These are phyloP conservation scores for Inonotus hispidus DNA, from an alignment of 1,284 basidiomycete species.

Conservation along the genomic window DNA sequence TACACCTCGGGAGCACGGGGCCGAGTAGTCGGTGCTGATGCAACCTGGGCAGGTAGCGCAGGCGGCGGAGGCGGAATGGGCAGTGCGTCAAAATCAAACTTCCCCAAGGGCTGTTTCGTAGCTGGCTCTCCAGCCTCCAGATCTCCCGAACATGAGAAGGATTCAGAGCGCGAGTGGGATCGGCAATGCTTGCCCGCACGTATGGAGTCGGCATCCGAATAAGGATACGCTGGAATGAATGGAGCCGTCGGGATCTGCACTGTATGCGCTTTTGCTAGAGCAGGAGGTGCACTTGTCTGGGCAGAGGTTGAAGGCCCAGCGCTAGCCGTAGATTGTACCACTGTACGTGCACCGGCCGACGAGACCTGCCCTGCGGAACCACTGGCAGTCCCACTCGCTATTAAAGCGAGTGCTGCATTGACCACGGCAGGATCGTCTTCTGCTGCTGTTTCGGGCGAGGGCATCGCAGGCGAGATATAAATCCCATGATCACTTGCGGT, in stretches of 20 bases:
- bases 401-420: constrained; percentile 9
- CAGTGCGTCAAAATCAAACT: constrained; percentile 59
- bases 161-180: background rate
- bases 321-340: background rate
- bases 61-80: constrained; percentile 20
- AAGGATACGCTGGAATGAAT: constrained; percentile 12
- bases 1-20: background rate
- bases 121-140: background rate
- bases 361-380: background rate
- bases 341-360: background rate
- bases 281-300: background rate
- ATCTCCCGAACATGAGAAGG: background rate
- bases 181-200: background rate
- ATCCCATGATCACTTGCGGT: constrained; percentile 14
- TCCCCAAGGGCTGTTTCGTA: background rate
- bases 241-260: constrained; percentile 4
- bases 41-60: background rate
- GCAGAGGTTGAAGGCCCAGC: background rate
- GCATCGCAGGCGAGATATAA: constrained; percentile 13
- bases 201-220: constrained; percentile 2
- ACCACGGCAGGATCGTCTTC: constrained; percentile 12
- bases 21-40: background rate
- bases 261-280: background rate
- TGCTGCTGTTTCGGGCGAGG: constrained; percentile 6
- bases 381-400: background rate